Percentiles rank a stretch among this genome's conserved stretches.
Conservation (phyloP, 1,139 yeast genomes). For the Hanseniaspora sp. region DNA sequence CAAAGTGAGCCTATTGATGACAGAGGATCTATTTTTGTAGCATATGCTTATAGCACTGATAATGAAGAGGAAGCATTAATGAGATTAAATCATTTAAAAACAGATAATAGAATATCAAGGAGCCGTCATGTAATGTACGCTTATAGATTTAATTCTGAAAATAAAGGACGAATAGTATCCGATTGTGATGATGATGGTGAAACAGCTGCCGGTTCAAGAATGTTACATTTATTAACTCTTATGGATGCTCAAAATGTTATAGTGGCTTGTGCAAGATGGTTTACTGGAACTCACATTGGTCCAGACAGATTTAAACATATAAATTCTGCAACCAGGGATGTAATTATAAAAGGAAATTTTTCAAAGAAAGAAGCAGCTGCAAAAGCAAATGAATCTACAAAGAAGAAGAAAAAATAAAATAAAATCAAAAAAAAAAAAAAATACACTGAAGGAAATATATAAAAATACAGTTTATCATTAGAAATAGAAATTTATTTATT, state of each 20-base stretch:
- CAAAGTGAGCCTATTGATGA: slow-evolving; percentile 69
- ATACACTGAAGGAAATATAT: background rate
- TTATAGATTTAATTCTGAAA: slow-evolving; percentile 54
- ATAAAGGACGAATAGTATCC: slow-evolving; percentile 47
- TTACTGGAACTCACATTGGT: slow-evolving; percentile 82
- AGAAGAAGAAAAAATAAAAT: slow-evolving; percentile 20
- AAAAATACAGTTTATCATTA: no score
- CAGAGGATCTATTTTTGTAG: slow-evolving; percentile 77
- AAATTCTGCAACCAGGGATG: slow-evolving; percentile 79
- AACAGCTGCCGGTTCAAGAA: slow-evolving; percentile 85
- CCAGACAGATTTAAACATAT: slow-evolving; percentile 92
- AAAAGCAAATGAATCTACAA: slow-evolving; percentile 17
- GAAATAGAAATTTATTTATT: slow-evolving; percentile 4
- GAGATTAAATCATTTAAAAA: slow-evolving; percentile 41
- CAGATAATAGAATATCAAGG: slow-evolving; percentile 54
- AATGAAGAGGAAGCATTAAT: slow-evolving; percentile 55
- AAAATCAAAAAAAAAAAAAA: slow-evolving; percentile 24
- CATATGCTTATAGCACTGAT: slow-evolving; percentile 51
- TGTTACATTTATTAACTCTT: slow-evolving; percentile 65
- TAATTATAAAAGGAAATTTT: slow-evolving; percentile 55
- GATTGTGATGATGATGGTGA: slow-evolving; percentile 98
- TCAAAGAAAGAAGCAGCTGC: slow-evolving; percentile 19
- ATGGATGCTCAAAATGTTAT: slow-evolving; percentile 80
- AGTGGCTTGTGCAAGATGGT: slow-evolving; percentile 82
- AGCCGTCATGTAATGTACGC: slow-evolving; percentile 79